Evolutionary conservation across 2,329 filamentous ascomycete genomes (phyloP).

Genomic region (Alternaria novae-zelandiae): DNA sequence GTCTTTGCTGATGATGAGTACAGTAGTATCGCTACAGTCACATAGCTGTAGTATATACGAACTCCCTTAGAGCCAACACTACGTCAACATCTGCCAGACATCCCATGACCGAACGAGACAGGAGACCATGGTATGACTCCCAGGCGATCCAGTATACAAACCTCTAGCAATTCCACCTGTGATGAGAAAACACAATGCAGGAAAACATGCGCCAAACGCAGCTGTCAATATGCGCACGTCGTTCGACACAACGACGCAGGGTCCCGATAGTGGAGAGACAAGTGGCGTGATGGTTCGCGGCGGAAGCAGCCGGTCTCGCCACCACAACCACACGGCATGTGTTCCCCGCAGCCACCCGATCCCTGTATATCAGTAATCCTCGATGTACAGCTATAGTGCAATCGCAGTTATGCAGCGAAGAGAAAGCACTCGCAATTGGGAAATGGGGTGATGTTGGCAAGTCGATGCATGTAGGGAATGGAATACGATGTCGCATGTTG

Average conservation of each 20-base stretch:
- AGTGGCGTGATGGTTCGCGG: conserved; percentile 9
- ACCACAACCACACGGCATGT: neutral
- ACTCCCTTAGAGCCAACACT: no score
- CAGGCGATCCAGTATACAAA: neutral
- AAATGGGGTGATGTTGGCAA: neutral
- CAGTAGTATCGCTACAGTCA: no score
- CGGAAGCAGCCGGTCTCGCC: conserved; percentile 5
- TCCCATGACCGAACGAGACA: neutral
- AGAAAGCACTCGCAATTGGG: neutral
- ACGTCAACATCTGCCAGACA: neutral
- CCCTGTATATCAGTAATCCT: neutral
- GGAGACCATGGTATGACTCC: conserved; percentile 1
- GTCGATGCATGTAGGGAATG: neutral
- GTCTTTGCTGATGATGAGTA: no score
- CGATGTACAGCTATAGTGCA: neutral
- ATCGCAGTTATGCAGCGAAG: neutral
- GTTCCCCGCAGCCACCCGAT: neutral
- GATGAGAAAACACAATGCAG: neutral
- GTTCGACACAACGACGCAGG: neutral
- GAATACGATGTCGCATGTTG: neutral
- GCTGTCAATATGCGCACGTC: neutral
- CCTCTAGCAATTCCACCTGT: no score
- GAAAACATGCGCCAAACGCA: no score
- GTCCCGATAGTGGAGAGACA: conserved; percentile 8
- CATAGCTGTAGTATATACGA: no score